phyloP scores from a whole-genome alignment of 2,329 filamentous ascomycete genomes.

The Scedosporium aurantiacum region DNA sequence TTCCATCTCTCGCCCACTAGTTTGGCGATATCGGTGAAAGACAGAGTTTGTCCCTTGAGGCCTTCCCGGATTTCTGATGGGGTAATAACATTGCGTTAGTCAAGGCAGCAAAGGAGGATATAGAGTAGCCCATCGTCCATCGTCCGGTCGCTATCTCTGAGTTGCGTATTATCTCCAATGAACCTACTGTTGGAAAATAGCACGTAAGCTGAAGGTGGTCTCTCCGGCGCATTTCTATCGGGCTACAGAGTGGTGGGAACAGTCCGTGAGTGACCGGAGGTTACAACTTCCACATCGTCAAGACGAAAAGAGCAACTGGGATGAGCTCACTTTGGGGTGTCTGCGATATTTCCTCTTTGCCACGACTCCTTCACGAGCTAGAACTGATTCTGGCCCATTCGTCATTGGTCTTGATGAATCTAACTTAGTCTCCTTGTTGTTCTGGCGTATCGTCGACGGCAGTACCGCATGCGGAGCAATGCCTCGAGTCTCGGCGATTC shows the following conservation, averaged over 20 bases:
- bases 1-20: constrained; percentile 77
- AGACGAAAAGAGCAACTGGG: not conserved
- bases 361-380: constrained; percentile 18
- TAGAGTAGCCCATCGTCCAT: too few relatives aligned
- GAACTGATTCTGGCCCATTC: constrained; percentile 34
- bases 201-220: constrained; percentile 73
- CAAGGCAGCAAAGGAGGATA: not conserved
- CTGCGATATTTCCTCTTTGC: constrained; percentile 66
- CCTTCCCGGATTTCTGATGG: constrained; percentile 61
- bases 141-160: too few relatives aligned
- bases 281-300: too few relatives aligned
- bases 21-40: constrained; percentile 76
- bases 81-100: not conserved
- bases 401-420: constrained; percentile 35
- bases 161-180: not conserved
- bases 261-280: not conserved
- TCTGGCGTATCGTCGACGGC: constrained; percentile 28
- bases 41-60: constrained; percentile 62
- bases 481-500: constrained; percentile 64
- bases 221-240: constrained; percentile 69
- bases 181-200: constrained; percentile 72
- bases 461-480: constrained; percentile 43
- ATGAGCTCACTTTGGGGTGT: constrained; percentile 55
- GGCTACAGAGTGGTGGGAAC: constrained; percentile 31
- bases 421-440: not conserved